Base-by-base conservation (phyloP, 257 asterid species). In the Solanum neorickii region DNA sequence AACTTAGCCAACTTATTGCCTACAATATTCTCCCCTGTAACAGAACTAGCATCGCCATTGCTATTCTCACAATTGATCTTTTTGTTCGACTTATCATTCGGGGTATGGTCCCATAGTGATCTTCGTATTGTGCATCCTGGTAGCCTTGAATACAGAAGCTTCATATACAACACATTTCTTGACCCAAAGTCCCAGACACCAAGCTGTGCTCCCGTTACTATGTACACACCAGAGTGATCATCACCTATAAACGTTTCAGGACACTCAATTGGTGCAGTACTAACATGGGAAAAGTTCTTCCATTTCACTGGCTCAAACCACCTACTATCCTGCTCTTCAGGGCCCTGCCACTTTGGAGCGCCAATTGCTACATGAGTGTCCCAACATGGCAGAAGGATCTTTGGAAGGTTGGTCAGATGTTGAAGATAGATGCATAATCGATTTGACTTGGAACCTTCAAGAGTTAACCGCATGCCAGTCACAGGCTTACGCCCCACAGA, bases 321-420 rank as follows among this genome's bases (percentile, higher is more conserved):
- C 87, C 98, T 72, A 90, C 97, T 94, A 91, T 95, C 98, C 89
- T 95, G 98, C 87, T 95, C 98, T 86, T 95, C 96, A 0, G 98
- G 97, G 4, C 98, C 98, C 89, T 93, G 98, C 98, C 98, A 94
- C 89, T 92, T 95, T 12, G 97, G 98, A 84, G 98, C 97, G 74
- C 98, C 98, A 10, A 95, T 94, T 12, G 96, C 95, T 44, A 95
- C 83, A 12, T 95, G 95, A 2, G 93, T 12, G 87, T 95, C 98
- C 98, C 98, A 95, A 87, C 91, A 90, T 3, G 97, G 97, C 87
- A 90, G 95, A 59, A 94, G 94, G 88, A 94, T 92, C 92, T 92
- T 95, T 20, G 98, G 98, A 83, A 95, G 97, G 14, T 87, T 72
- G 13, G 88, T 87, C 68, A 95, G 46, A 89, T 95, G 96, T 87